Evolutionary conservation across 23 red algal genomes (phyloP), one percentile per base, ranked within the genome.

Genomic region (Pyropia haitanensis): DNA sequence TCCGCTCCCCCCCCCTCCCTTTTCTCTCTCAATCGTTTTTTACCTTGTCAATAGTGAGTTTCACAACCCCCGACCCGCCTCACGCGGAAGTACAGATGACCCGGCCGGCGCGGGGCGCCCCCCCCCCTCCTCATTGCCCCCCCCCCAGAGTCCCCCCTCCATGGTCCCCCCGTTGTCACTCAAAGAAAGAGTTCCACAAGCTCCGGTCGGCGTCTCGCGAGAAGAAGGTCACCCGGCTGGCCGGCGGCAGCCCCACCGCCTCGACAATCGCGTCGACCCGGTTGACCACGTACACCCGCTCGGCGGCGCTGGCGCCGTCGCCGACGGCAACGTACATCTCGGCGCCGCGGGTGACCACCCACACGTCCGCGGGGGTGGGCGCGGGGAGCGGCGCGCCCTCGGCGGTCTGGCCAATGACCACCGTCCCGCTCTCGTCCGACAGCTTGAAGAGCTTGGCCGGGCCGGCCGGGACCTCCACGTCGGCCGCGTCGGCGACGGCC

Each of bases 241-340:
- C 65, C 3, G 64, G 16, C 28, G 71, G 67, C 15, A 82, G 51
- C 26, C 49, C 65, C 10, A 61, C 66, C 4, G 67, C 78, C 0
- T 62, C 55, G 17, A 82, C 18, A 19, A 82, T 82, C n/a, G 28
- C 58, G 9, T 46, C 64, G 33, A 66, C 71, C 19, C 51, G 61
- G 55, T 82, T 82, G 46, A 66, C 64, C 18, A 82, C 78, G 30
- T 82, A 82, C 48, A 72, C 71, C 19, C 72, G 71, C 32, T 82
- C 78, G 49, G 71, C 65, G 20, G 53, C 34, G 58, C 58, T 82
- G 3, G 66, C 63, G 31, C 24, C 63, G 2, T 49, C 78, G 14
- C 78, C 78, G 29, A 82, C 31, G 55, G 71, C 71, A 24, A 82
- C 72, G 49, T 70, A 82, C 29, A 66, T 72, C 30, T 82, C 53